phyloP scores from a whole-genome alignment of 1,139 yeast species.

The Pichiaceae sp. region DNA sequence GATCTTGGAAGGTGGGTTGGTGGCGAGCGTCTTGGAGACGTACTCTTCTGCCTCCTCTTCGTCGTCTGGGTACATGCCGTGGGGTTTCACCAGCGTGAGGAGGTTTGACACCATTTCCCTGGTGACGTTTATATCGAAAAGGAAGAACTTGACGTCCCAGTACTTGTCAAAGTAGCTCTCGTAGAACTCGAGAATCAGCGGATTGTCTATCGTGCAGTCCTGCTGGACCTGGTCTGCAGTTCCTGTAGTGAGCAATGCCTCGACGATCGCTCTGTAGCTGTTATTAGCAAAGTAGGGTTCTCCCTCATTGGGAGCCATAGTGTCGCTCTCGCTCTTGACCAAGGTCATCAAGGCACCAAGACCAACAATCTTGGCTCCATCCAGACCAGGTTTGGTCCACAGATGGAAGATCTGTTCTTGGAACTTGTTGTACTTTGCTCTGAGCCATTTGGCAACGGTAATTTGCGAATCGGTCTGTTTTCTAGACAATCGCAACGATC shows the following conservation, averaged over 20 bases:
- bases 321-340: constrained; percentile 49
- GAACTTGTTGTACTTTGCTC: constrained; percentile 49
- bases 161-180: constrained; percentile 43
- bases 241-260: constrained; percentile 32
- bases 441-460: constrained; percentile 54
- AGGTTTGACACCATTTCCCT: constrained; percentile 30
- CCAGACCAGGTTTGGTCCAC: constrained; percentile 24
- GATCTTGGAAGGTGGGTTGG: constrained; percentile 22
- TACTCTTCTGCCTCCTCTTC: constrained; percentile 22
- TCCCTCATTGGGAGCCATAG: constrained; percentile 40
- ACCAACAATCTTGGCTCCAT: constrained; percentile 43
- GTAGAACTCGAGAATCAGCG: constrained; percentile 51
- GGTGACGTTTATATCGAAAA: constrained; percentile 26
- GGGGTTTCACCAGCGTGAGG: constrained; percentile 30
- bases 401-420: constrained; percentile 36
- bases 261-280: constrained; percentile 42
- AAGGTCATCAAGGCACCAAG: constrained; percentile 58
- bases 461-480: constrained; percentile 35
- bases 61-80: constrained; percentile 20
- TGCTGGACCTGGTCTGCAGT: constrained; percentile 27
- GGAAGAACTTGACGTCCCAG: constrained; percentile 64
- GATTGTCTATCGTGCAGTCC: constrained; percentile 45
- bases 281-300: constrained; percentile 58
- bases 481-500: constrained; percentile 35
- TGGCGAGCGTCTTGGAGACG: constrained; percentile 28